Evolutionary conservation across 2,329 filamentous ascomycete genomes (phyloP).

Genomic region (Colletotrichum lini): DNA sequence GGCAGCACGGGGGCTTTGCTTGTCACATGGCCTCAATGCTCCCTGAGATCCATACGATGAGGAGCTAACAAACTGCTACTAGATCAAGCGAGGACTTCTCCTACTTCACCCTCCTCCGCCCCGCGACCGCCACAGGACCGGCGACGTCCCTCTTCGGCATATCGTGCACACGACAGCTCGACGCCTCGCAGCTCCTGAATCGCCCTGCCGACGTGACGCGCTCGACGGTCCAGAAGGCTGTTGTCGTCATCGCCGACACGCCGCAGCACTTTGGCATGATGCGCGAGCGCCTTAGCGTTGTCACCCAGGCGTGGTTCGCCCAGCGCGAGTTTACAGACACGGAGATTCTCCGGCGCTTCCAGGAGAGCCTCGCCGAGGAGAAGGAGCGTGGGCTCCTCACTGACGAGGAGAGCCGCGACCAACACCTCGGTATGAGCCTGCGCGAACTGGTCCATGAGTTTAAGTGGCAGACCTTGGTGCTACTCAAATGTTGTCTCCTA

Average conservation of each 20-base stretch:
- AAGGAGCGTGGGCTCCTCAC: conserved; percentile 69
- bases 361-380: conserved; percentile 85
- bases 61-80: conserved; percentile 34
- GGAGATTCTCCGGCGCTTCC: conserved; percentile 91
- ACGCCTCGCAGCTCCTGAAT: conserved; percentile 81
- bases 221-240: conserved; percentile 97
- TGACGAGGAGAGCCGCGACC: conserved; percentile 82
- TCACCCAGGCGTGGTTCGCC: conserved; percentile 96
- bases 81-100: conserved; percentile 96
- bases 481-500: conserved; percentile 93
- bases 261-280: conserved; percentile 93
- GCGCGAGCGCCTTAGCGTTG: conserved; percentile 88
- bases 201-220: conserved; percentile 92
- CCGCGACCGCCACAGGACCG: conserved; percentile 66
- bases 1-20: neutral
- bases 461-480: conserved; percentile 91
- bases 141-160: conserved; percentile 94
- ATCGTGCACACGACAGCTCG: conserved; percentile 92
- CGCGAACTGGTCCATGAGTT: conserved; percentile 95
- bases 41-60: neutral
- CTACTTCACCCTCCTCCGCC: conserved; percentile 91
- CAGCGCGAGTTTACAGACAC: conserved; percentile 93
- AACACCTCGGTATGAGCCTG: conserved; percentile 89
- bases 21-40: neutral
- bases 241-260: conserved; percentile 93